Conservation (phyloP, 345 rosid species). For the Diplotaxis tenuifolia region DNA sequence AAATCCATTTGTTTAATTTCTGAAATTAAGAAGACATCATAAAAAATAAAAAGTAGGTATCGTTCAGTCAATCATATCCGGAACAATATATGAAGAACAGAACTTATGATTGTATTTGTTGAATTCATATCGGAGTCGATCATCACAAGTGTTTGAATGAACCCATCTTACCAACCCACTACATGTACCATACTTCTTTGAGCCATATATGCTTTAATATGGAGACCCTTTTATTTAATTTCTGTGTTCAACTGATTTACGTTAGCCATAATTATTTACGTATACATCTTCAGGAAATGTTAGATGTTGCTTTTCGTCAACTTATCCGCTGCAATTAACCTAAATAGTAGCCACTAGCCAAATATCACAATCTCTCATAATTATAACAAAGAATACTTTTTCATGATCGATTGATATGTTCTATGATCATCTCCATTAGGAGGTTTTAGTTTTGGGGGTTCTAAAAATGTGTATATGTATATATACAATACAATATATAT, state of each 20-base stretch:
- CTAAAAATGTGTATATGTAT: too few relatives aligned
- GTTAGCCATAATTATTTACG: background rate
- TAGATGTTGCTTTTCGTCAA: background rate
- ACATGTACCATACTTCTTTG: background rate
- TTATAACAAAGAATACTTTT: background rate
- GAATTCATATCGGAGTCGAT: constrained; percentile 5
- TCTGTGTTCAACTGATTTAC: background rate
- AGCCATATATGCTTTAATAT: constrained; percentile 8
- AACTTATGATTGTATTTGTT: constrained; percentile 1
- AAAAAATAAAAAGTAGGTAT: background rate
- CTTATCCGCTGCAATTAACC: background rate
- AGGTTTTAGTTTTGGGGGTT: too few relatives aligned
- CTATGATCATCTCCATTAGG: too few relatives aligned
- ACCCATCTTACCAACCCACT: constrained; percentile 26
- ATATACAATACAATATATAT: too few relatives aligned
- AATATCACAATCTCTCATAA: constrained; percentile 5
- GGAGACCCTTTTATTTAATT: background rate
- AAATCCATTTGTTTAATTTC: background rate
- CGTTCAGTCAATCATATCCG: background rate
- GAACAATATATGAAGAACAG: background rate
- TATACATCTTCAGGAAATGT: background rate
- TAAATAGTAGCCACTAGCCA: constrained; percentile 16
- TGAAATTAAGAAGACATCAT: background rate
- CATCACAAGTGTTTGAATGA: constrained; percentile 1
- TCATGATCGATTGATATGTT: background rate